Evolutionary conservation across 1,284 basidiomycete genomes (phyloP).

Genomic region (Moniliella sp.): DNA sequence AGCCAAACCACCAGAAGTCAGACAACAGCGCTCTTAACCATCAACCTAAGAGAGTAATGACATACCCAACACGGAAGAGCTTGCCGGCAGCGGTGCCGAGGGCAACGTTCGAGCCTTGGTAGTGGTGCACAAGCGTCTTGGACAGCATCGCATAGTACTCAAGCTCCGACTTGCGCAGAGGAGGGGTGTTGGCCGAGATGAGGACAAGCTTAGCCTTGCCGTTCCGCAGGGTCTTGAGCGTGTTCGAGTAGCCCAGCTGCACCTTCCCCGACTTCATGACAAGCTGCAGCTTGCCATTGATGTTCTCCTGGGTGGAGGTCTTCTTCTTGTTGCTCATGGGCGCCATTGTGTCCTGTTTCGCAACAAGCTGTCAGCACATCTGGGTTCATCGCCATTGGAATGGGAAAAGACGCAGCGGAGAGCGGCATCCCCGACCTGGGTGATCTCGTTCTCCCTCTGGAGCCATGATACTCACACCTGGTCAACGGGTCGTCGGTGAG

Average conservation of each 20-base stretch:
- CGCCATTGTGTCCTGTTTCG: too few species aligned
- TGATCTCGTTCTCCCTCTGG: too few species aligned
- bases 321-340: too few species aligned
- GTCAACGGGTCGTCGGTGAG: too few species aligned
- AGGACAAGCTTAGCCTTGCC: slow-evolving; percentile 98
- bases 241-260: slow-evolving; percentile 40
- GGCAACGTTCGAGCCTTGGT: slow-evolving; percentile 74
- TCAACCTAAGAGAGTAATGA: too few species aligned
- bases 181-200: slow-evolving; percentile 96
- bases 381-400: too few species aligned
- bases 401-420: too few species aligned
- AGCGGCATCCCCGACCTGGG: too few species aligned
- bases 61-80: neutral
- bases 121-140: slow-evolving; percentile 91
- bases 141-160: slow-evolving; percentile 99
- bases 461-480: too few species aligned
- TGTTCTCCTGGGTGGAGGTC: slow-evolving; percentile 48
- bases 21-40: too few species aligned
- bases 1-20: too few species aligned
- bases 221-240: slow-evolving; percentile 89
- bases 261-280: slow-evolving; percentile 67
- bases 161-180: slow-evolving; percentile 92
- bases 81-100: slow-evolving; percentile 97
- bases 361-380: too few species aligned
- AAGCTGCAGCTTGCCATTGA: slow-evolving; percentile 80